Percentiles rank a stretch among this genome's conserved stretches.
phyloP scores from a whole-genome alignment of 1,284 basidiomycete genomes.

The Trichosporon ovoides region DNA sequence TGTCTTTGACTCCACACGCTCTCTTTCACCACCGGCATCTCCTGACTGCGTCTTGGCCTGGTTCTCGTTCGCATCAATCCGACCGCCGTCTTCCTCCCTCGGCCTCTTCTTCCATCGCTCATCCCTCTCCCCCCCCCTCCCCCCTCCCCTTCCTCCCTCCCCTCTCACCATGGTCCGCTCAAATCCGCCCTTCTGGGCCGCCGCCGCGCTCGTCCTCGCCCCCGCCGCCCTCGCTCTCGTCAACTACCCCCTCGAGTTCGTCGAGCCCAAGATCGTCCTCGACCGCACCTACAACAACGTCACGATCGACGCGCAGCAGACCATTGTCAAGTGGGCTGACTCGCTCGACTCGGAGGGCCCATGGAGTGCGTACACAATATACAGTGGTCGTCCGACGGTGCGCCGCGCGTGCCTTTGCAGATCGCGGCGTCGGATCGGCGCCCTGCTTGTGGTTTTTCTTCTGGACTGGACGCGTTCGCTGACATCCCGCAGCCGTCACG shows the following conservation, averaged over 20 bases:
- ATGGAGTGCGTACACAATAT: conserved; percentile 14
- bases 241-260: conserved; percentile 20
- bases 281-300: conserved; percentile 8
- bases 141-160: too few relatives aligned
- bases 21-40: not conserved
- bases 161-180: not conserved
- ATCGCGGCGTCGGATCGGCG: not conserved
- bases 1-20: not conserved
- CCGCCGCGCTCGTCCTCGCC: conserved; percentile 8
- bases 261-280: conserved; percentile 13
- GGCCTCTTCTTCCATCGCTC: not conserved
- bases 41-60: not conserved
- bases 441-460: too few relatives aligned
- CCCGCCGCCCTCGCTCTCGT: conserved; percentile 9
- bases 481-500: conserved; percentile 11
- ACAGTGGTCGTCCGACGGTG: too few relatives aligned
- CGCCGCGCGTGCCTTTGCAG: too few relatives aligned
- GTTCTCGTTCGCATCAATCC: not conserved
- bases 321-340: conserved; percentile 18
- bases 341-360: conserved; percentile 4
- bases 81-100: not conserved
- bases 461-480: not conserved
- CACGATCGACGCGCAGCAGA: conserved; percentile 17
- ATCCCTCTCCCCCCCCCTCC: not conserved
- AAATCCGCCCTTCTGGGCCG: not conserved